A percentile compares a stretch with the other conserved stretches of the same genome.
phyloP scores from a whole-genome alignment of 768 basidiomycete species.

The Boletus insuetus region DNA sequence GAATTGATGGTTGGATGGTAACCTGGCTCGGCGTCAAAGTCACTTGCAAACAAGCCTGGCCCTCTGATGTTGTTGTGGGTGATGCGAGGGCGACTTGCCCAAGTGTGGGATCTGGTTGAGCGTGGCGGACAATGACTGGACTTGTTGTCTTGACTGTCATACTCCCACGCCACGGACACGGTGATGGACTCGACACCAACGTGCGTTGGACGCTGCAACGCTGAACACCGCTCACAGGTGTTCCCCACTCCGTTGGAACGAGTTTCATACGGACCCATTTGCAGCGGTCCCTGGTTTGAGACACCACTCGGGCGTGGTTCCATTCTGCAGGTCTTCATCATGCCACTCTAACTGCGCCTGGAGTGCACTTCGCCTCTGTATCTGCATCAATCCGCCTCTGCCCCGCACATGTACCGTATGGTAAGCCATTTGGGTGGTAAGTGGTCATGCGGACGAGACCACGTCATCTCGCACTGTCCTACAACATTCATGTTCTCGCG shows the following conservation, averaged over 20 bases:
- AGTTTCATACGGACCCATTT: slow-evolving; percentile 3
- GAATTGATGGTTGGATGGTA: slow-evolving; percentile 3
- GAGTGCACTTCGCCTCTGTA: background rate
- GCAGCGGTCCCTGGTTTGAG: background rate
- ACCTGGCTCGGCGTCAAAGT: slow-evolving; percentile 8
- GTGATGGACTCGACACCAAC: background rate
- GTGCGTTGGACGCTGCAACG: too few species aligned
- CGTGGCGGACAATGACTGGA: slow-evolving; percentile 11
- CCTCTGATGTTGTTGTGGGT: slow-evolving; percentile 11
- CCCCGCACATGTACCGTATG: slow-evolving; percentile 5
- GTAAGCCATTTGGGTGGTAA: background rate
- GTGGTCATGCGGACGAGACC: background rate
- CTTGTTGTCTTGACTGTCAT: background rate
- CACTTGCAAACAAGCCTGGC: background rate
- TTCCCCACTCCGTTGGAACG: background rate
- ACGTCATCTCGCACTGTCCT: background rate
- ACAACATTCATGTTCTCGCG: slow-evolving; percentile 10
- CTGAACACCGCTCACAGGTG: background rate
- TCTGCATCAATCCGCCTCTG: slow-evolving; percentile 2
- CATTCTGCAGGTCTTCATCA: background rate
- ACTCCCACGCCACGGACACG: slow-evolving; percentile 27
- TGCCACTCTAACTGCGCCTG: slow-evolving; percentile 5
- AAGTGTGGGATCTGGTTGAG: slow-evolving; percentile 10
- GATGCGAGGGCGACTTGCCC: slow-evolving; percentile 11
- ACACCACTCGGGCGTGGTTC: background rate